phyloP scores from a whole-genome alignment of 2,329 filamentous ascomycete species.

The Trichoderma oligosporum region DNA sequence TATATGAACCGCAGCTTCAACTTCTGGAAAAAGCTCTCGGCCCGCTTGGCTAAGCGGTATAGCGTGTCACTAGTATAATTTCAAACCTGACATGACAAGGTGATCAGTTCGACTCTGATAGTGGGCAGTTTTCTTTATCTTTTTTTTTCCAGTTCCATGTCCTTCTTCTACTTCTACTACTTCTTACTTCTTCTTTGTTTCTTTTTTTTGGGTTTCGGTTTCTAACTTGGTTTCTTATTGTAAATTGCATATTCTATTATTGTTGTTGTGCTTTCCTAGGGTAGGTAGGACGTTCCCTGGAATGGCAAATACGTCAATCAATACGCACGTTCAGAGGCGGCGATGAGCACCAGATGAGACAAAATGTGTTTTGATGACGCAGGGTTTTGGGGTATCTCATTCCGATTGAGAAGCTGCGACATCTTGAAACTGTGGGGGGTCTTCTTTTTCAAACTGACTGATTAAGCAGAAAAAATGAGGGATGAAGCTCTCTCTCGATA shows the following conservation, averaged over 20 bases:
- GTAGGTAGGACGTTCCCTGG: not conserved
- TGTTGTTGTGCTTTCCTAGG: too few relatives aligned
- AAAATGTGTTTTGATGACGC: conserved; percentile 3
- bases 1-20: not conserved
- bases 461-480: too few relatives aligned
- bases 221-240: too few relatives aligned
- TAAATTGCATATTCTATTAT: too few relatives aligned
- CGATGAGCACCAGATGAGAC: not conserved
- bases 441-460: too few relatives aligned
- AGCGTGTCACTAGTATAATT: conserved; percentile 19
- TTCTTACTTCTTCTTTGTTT: not conserved
- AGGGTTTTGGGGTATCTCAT: not conserved
- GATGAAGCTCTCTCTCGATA: too few relatives aligned
- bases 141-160: not conserved
- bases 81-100: conserved; percentile 16
- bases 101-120: conserved; percentile 19
- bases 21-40: not conserved
- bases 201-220: too few relatives aligned
- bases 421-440: too few relatives aligned
- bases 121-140: conserved; percentile 12
- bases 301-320: too few relatives aligned
- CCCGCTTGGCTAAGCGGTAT: conserved; percentile 19
- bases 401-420: too few relatives aligned
- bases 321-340: too few relatives aligned
- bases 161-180: not conserved